These are phyloP conservation scores for Gossypium raimondii DNA, from an alignment of 345 rosid species.

Conservation along the genomic window DNA sequence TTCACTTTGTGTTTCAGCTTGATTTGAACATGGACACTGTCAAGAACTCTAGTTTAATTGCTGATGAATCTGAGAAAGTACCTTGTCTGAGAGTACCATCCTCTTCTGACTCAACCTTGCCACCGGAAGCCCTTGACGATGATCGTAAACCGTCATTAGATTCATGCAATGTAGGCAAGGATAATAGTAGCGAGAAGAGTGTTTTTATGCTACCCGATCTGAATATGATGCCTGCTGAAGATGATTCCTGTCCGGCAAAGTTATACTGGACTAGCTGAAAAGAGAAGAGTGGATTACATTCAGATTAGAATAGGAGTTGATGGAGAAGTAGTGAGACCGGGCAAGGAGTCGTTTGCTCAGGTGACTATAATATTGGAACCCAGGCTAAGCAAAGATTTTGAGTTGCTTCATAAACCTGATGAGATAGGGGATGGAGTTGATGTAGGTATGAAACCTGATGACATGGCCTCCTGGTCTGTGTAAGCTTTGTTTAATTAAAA, in stretches of 20 bases:
- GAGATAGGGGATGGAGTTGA: conserved; percentile 14
- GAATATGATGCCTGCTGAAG: conserved; percentile 58
- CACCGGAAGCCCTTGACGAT: neutral
- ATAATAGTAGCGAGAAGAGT: conserved; percentile 7
- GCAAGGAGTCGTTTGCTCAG: neutral
- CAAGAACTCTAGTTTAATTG: conserved; percentile 10
- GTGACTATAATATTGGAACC: neutral
- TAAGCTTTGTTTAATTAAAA: neutral
- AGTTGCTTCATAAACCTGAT: too few species aligned
- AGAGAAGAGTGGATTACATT: neutral
- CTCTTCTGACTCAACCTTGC: conserved; percentile 17
- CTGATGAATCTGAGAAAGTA: conserved; percentile 15
- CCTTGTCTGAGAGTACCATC: conserved; percentile 9
- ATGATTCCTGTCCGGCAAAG: conserved; percentile 34
- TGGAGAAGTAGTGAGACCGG: neutral
- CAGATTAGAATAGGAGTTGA: neutral
- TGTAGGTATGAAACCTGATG: conserved; percentile 5
- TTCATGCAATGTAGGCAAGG: conserved; percentile 22
- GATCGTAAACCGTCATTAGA: conserved; percentile 22
- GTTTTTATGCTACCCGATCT: conserved; percentile 64
- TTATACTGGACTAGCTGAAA: conserved; percentile 35
- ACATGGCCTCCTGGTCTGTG: neutral
- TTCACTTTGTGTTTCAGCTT: conserved; percentile 34
- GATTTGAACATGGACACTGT: conserved; percentile 35
- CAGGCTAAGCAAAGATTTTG: neutral